Evolutionary conservation across 2,329 filamentous ascomycete species (phyloP).

Genomic region (Sporothrix pseudoabietina): DNA sequence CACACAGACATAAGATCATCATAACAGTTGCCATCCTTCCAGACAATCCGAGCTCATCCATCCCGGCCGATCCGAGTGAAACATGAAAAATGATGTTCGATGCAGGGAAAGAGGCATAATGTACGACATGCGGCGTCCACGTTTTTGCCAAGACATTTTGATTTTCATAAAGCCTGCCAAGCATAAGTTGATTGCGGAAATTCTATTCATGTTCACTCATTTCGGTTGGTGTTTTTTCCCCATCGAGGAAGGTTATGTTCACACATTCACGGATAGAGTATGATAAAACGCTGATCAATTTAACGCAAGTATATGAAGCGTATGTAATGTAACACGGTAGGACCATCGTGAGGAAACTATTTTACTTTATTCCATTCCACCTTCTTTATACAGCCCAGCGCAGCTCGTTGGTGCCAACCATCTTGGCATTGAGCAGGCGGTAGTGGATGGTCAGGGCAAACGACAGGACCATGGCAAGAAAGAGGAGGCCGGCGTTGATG

Average conservation of each 20-base stretch:
- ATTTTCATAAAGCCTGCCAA: neutral
- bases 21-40: neutral
- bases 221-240: too few species aligned
- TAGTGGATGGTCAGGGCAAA: slow-evolving; percentile 18
- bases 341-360: too few species aligned
- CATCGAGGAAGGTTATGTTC: too few species aligned
- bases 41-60: neutral
- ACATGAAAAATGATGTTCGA: neutral
- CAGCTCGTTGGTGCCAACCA: slow-evolving; percentile 23
- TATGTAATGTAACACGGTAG: neutral
- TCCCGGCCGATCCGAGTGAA: neutral
- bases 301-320: too few species aligned
- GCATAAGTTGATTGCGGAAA: neutral
- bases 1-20: neutral
- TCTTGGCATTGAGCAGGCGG: slow-evolving; percentile 13
- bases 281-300: too few species aligned
- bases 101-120: neutral
- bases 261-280: too few species aligned
- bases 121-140: neutral
- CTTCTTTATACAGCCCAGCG: slow-evolving; percentile 19
- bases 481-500: slow-evolving; percentile 54
- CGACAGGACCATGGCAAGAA: slow-evolving; percentile 36
- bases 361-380: neutral
- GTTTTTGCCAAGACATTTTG: neutral
- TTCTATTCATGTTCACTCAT: neutral